Evolutionary conservation across 1,139 yeast species (phyloP).

Genomic region (Diutina siamensis): DNA sequence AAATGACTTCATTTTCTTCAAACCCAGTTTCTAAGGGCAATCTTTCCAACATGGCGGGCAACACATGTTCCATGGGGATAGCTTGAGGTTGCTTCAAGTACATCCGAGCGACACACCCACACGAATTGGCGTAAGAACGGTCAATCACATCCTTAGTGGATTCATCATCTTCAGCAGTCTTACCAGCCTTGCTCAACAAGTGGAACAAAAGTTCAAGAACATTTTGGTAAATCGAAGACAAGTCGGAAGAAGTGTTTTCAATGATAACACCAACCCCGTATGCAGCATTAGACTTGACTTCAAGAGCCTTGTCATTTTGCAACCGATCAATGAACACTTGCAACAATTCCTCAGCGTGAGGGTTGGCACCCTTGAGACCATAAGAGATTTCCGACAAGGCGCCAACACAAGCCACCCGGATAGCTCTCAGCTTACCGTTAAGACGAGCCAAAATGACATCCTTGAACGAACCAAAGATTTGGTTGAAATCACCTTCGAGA

Average conservation of each 20-base stretch:
- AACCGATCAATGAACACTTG: conserved; percentile 59
- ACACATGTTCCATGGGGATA: conserved; percentile 71
- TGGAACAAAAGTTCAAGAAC: conserved; percentile 71
- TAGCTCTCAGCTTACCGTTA: conserved; percentile 52
- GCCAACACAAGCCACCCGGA: conserved; percentile 80
- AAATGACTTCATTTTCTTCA: conserved; percentile 89
- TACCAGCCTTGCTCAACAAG: conserved; percentile 55
- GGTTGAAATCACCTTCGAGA: conserved; percentile 63
- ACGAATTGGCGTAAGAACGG: conserved; percentile 85
- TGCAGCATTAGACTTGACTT: conserved; percentile 92
- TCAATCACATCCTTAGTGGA: conserved; percentile 73
- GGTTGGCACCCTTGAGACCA: conserved; percentile 61
- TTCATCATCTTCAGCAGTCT: conserved; percentile 46
- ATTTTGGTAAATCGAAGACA: conserved; percentile 52
- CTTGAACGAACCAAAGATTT: conserved; percentile 65
- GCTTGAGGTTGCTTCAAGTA: conserved; percentile 58
- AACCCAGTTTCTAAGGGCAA: conserved; percentile 82
- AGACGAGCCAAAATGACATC: conserved; percentile 51
- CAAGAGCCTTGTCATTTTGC: conserved; percentile 67
- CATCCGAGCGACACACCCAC: conserved; percentile 96
- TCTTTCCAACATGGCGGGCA: conserved; percentile 66
- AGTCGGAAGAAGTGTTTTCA: conserved; percentile 46
- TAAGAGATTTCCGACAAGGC: conserved; percentile 81
- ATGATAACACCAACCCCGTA: conserved; percentile 86
- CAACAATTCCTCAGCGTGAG: conserved; percentile 58